Base-by-base conservation (phyloP, 805 yeast genomes). In the Lipomyces lipofer region DNA sequence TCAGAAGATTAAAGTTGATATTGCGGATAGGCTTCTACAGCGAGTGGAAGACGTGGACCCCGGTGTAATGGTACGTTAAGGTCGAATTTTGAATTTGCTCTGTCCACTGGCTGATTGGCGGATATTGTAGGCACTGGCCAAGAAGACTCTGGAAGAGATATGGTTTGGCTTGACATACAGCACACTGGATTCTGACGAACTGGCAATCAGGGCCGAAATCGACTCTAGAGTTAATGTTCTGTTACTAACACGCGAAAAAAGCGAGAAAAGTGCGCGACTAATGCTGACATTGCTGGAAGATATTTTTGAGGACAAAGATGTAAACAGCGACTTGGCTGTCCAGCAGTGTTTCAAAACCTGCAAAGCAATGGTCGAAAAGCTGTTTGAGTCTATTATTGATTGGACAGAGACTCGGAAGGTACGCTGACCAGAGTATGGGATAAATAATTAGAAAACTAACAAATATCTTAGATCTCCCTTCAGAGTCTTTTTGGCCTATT, bases 11-110 rank as follows among this genome's bases (percentile, higher is more conserved):
- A 77, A 75, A 56, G 69, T 73, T 0, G 72, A 67, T 40, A 75
- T 84, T 2, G 68, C 81, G 2, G 78, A 79, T n/a, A 76, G 73
- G 45, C 69, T 88, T 3, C 64, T 88, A 6, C 69, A 72, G 56
- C 72, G 84, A 53, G 56, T 82, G 1, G 85, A 85, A 50, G 96
- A 88, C 66, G 91, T 85, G 57, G 95, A 89, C 78, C 1, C 59
- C 72, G 6, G 76, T 84, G 51, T 0, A 10, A 25, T 36, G 40
- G 40, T 36, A n/a, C 19, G 40, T n/a, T n/a, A n/a, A n/a, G n/a
- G n/a, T 63, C 73, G n/a, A n/a, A n/a, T n/a, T n/a, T n/a, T n/a
- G n/a, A n/a, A n/a, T n/a, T n/a, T n/a, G n/a, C n/a, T n/a, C n/a
- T n/a, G n/a, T n/a, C n/a, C n/a, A n/a, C 25, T 19, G 22, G 22